These are phyloP conservation scores for Russula virescens DNA, from an alignment of 768 basidiomycete genomes.

Conservation along the genomic window DNA sequence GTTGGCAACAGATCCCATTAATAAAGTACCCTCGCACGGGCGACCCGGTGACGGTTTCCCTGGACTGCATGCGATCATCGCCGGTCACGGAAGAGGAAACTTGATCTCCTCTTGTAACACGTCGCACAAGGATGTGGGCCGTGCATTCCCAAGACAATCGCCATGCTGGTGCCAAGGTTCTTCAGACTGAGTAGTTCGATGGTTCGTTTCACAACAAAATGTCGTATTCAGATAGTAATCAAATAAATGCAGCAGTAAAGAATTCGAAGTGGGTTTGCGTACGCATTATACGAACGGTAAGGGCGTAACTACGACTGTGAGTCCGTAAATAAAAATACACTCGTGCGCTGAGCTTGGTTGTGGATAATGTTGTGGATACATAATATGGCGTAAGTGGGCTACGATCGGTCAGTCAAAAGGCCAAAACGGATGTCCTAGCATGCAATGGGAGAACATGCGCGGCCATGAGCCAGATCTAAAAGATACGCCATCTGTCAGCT, in stretches of 20 bases:
- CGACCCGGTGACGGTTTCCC: not conserved
- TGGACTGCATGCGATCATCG: not conserved
- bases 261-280: constrained; percentile 16
- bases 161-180: not conserved
- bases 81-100: not conserved
- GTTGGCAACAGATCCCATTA: constrained; percentile 5
- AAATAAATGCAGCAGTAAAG: constrained; percentile 3
- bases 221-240: constrained; percentile 14
- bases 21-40: constrained; percentile 1
- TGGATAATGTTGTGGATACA: constrained; percentile 14
- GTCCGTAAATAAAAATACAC: constrained; percentile 23
- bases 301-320: constrained; percentile 14
- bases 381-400: constrained; percentile 17
- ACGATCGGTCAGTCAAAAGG: constrained; percentile 21
- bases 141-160: not conserved
- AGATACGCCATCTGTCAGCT: constrained; percentile 11
- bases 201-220: constrained; percentile 6
- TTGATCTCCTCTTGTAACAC: not conserved
- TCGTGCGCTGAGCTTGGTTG: constrained; percentile 11
- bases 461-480: constrained; percentile 24
- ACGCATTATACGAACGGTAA: constrained; percentile 22
- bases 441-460: constrained; percentile 22
- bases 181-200: not conserved
- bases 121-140: not conserved
- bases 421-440: constrained; percentile 22